A percentile compares a stretch with the other conserved stretches of the same genome.
Evolutionary conservation across 2,329 filamentous ascomycete genomes (phyloP).

Genomic region (Ascochyta pisi): DNA sequence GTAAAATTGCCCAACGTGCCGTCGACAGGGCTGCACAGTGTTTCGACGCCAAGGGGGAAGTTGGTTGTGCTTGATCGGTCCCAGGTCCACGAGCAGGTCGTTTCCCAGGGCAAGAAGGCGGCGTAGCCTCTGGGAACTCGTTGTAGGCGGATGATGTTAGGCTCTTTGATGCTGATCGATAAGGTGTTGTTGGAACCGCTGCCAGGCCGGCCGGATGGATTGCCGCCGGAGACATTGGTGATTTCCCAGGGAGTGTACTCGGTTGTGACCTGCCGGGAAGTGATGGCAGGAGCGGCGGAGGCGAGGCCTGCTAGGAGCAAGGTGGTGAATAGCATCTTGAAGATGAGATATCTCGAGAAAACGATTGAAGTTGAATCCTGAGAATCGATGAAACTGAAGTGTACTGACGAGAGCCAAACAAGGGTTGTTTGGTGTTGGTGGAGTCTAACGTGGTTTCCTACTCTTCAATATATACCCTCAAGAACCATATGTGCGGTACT

Average conservation of each 20-base stretch:
- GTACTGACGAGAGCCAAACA: no score
- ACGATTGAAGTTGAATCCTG: not conserved
- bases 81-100: constrained; percentile 9
- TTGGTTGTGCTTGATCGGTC: not conserved
- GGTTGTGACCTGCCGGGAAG: not conserved
- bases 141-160: constrained; percentile 1
- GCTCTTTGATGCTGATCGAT: constrained; percentile 4
- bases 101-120: not conserved
- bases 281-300: not conserved
- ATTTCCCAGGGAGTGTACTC: constrained; percentile 6
- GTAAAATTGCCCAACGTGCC: constrained; percentile 8
- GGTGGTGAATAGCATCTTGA: constrained; percentile 5
- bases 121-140: not conserved
- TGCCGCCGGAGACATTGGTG: not conserved
- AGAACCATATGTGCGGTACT: not conserved
- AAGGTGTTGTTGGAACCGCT: not conserved
- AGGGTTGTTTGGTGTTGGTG: no score
- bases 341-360: not conserved
- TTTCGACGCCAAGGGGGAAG: not conserved
- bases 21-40: not conserved
- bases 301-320: constrained; percentile 7
- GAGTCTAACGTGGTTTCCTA: no score
- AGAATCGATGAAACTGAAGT: no score
- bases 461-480: not conserved
- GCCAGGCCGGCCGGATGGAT: not conserved